Percentiles rank a stretch among this genome's conserved stretches.
These are phyloP conservation scores for Trichoderma pleuroti DNA, from an alignment of 2,329 filamentous ascomycete species.

Conservation along the genomic window DNA sequence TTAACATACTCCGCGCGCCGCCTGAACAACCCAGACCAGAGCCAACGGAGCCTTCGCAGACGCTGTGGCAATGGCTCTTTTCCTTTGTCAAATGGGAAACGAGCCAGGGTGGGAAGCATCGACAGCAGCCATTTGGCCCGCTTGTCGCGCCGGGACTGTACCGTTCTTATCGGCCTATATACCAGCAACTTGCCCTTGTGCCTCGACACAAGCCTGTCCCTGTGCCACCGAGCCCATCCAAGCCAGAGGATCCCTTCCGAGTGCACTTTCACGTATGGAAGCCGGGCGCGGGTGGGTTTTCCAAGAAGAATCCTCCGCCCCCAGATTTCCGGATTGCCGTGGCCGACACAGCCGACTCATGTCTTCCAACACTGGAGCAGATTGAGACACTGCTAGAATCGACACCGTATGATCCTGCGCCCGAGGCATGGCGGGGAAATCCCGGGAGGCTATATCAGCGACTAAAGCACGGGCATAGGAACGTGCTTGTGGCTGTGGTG, in stretches of 20 bases:
- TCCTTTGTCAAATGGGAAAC: constrained; percentile 40
- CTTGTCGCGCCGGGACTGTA: constrained; percentile 61
- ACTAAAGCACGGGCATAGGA: constrained; percentile 79
- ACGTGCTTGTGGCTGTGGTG: constrained; percentile 81
- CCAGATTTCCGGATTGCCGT: constrained; percentile 87
- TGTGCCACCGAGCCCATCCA: constrained; percentile 25
- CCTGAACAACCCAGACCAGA: constrained; percentile 21
- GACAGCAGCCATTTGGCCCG: constrained; percentile 46
- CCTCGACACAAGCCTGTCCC: constrained; percentile 60
- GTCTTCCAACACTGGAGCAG: constrained; percentile 70
- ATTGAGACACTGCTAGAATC: constrained; percentile 68
- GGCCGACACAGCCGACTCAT: constrained; percentile 68
- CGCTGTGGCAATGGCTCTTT: constrained; percentile 53
- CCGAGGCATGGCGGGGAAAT: constrained; percentile 29
- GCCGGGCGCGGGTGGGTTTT: constrained; percentile 56
- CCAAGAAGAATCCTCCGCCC: constrained; percentile 71
- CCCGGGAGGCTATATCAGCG: constrained; percentile 65
- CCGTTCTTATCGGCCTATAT: constrained; percentile 67
- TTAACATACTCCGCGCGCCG: constrained; percentile 71
- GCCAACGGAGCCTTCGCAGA: constrained; percentile 22
- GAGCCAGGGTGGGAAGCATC: constrained; percentile 19
- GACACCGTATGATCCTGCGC: constrained; percentile 65
- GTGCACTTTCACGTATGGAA: constrained; percentile 84
- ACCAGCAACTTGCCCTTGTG: constrained; percentile 70
- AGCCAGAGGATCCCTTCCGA: constrained; percentile 56